Evolutionary conservation across 345 rosid species (phyloP), one percentile per base, ranked within the genome.

Genomic region (Gynandropsis gynandra): DNA sequence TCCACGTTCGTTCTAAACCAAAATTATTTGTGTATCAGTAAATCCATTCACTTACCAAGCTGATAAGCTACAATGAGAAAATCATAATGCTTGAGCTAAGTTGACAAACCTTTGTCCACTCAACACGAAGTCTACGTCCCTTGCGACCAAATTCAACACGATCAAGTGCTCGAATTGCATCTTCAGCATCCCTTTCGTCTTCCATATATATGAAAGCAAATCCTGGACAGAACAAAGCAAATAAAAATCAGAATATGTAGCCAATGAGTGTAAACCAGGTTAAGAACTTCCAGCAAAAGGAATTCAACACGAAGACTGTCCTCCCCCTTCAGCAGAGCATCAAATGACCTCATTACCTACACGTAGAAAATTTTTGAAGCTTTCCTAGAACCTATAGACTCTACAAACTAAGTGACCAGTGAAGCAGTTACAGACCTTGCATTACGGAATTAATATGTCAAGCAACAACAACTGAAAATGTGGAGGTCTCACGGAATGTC

Each of bases 151-250:
- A 87, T 41, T 90, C 98, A 20, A 64, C 53, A 37, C 80, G 75
- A 39, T 90, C 95, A 58, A 90, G 95, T 35, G 82, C 95, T 45
- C 93, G 79, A 43, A 90, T 87, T n/a, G 98, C 98, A 79, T 90
- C 89, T 51, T 87, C 95, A 47, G 92, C 98, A 77, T 90, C 96
- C 62, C 87, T 87, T 70, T 90, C 95, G 62, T 90, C 89, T 58
- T 90, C 96, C 98, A 90, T 90, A 47, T 84, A 90, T 40, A 90
- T 69, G 62, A 90, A 90, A 51, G 95, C 98, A 76, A 84, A 87
- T 21, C 98, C 95, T 87, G 66, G 0, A 50, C 1, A 61, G 9
- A 20, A 1, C 20, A 12, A 2, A 45, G 19, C 32, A 5, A 9
- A 19, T 11, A 41, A 16, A 56, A 14, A 42, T 42, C 34, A 19